These are phyloP conservation scores for Trifolium dubium DNA, from an alignment of 306 rosid species.

Conservation along the genomic window DNA sequence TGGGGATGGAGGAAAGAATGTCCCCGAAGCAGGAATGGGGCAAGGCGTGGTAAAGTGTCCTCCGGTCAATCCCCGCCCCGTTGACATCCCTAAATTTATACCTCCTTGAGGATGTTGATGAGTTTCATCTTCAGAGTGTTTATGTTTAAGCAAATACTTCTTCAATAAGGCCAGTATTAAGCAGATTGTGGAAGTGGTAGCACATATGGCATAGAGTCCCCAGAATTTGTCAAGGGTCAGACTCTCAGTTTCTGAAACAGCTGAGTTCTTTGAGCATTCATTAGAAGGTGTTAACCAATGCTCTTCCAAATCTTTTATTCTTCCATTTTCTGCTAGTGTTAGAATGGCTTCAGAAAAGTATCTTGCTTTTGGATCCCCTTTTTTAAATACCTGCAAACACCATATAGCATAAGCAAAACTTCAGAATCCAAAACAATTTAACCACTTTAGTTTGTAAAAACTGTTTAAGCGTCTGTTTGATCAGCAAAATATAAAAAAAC, in stretches of 20 bases:
- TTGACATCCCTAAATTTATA: too few species aligned
- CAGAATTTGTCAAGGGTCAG: conserved; percentile 50
- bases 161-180: conserved; percentile 20
- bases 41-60: too few species aligned
- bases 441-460: too few species aligned
- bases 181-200: conserved; percentile 52
- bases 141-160: not conserved
- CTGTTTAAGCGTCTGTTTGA: too few species aligned
- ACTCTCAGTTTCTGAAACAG: conserved; percentile 35
- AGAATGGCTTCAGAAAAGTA: conserved; percentile 63
- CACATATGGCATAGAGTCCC: conserved; percentile 53
- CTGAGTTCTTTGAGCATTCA: conserved; percentile 44
- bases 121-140: conserved; percentile 6
- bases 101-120: not conserved
- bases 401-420: too few species aligned
- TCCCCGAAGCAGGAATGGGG: too few species aligned
- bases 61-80: too few species aligned
- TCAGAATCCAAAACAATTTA: too few species aligned
- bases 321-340: conserved; percentile 50
- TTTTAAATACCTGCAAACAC: conserved; percentile 61
- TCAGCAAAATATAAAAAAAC: too few species aligned
- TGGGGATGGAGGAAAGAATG: too few species aligned
- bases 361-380: conserved; percentile 57
- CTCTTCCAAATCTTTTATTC: conserved; percentile 37
- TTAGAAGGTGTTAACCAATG: conserved; percentile 46